Conservation (phyloP, 345 rosid genomes). For the Noccaea caerulescens region DNA sequence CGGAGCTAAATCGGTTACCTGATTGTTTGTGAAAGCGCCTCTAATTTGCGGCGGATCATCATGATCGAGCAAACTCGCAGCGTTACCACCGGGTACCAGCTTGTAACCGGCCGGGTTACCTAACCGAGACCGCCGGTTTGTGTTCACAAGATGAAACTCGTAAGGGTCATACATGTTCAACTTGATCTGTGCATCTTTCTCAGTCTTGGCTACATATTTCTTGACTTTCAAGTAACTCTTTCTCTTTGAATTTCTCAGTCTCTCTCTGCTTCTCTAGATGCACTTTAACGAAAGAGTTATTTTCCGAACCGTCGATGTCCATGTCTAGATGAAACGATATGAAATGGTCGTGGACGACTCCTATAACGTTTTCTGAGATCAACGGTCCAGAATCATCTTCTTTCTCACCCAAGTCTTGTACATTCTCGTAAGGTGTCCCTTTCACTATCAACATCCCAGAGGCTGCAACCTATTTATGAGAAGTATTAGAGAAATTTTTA, state of each 20-base stretch:
- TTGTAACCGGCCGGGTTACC: slow-evolving; percentile 12
- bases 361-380: slow-evolving; percentile 19
- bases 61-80: slow-evolving; percentile 15
- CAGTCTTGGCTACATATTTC: slow-evolving; percentile 24
- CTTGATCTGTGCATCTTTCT: slow-evolving; percentile 19
- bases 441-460: slow-evolving; percentile 23
- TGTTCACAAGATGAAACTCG: slow-evolving; percentile 16
- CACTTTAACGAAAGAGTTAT: slow-evolving; percentile 16
- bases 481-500: too few relatives aligned
- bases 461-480: slow-evolving; percentile 1
- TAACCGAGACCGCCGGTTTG: slow-evolving; percentile 4
- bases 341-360: slow-evolving; percentile 21
- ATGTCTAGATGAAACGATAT: slow-evolving; percentile 17
- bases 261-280: slow-evolving; percentile 19
- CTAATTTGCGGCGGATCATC: slow-evolving; percentile 15
- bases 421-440: slow-evolving; percentile 15
- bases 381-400: slow-evolving; percentile 19
- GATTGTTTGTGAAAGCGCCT: slow-evolving; percentile 11
- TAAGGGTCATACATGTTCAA: slow-evolving; percentile 9
- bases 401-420: slow-evolving; percentile 16
- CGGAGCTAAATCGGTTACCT: neutral
- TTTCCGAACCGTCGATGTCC: neutral
- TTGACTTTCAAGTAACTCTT: slow-evolving; percentile 23
- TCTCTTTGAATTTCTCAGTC: neutral
- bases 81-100: slow-evolving; percentile 4